phyloP scores from a whole-genome alignment of 169 alveolate species.

The Cryptosporidium bovis region DNA sequence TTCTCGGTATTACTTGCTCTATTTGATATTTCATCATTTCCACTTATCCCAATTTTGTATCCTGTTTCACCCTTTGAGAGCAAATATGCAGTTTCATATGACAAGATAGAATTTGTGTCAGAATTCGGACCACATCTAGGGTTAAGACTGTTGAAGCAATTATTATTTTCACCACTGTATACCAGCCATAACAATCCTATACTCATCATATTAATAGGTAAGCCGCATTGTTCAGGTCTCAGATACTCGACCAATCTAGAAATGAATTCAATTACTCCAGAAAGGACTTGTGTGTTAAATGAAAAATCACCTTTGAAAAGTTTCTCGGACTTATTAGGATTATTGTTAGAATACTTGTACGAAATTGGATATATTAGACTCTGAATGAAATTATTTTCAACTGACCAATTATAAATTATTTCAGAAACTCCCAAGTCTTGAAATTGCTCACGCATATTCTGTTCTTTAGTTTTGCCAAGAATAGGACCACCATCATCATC shows the following conservation, averaged over 20 bases:
- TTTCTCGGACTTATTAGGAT: not conserved
- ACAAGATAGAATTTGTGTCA: not conserved
- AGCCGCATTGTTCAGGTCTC: conserved; percentile 57
- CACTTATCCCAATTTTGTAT: no score
- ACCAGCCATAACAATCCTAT: conserved; percentile 20
- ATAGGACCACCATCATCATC: conserved; percentile 1
- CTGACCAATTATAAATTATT: conserved; percentile 28
- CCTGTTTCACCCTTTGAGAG: not conserved
- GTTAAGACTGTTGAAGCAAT: not conserved
- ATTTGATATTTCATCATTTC: no score
- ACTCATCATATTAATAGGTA: conserved; percentile 53
- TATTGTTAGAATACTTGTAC: not conserved
- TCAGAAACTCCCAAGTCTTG: conserved; percentile 5
- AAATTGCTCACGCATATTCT: not conserved
- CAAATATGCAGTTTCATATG: not conserved
- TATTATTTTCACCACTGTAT: not conserved
- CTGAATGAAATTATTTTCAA: conserved; percentile 11
- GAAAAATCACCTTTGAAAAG: not conserved
- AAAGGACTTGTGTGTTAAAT: not conserved
- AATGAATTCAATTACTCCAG: conserved; percentile 31
- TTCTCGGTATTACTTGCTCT: no score
- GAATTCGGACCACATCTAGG: not conserved
- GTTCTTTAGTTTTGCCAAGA: not conserved
- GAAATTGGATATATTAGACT: conserved; percentile 3
- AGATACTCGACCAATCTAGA: conserved; percentile 34